These are phyloP conservation scores for Citrullus colocynthis DNA, from an alignment of 306 rosid genomes.

Conservation along the genomic window DNA sequence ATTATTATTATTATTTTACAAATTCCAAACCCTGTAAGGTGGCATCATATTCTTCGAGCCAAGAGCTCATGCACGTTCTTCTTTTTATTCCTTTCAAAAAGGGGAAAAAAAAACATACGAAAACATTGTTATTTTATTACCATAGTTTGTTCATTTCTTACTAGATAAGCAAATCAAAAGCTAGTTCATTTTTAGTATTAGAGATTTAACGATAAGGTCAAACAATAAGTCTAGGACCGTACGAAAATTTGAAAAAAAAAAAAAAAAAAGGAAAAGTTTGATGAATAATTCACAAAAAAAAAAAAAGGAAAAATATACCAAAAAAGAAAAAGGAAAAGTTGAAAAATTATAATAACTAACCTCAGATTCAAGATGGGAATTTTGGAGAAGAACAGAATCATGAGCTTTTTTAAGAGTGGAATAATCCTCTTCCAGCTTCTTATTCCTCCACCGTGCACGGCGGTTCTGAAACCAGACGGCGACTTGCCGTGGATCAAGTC, in stretches of 20 bases:
- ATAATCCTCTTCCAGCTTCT: conserved; percentile 75
- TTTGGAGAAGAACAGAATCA: conserved; percentile 40
- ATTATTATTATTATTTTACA: not conserved
- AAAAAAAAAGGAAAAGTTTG: not conserved
- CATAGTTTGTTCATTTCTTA: not conserved
- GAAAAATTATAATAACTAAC: conserved; percentile 15
- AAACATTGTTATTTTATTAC: not conserved
- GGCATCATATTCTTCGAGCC: conserved; percentile 46
- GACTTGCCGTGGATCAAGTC: conserved; percentile 85
- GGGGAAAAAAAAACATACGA: not conserved
- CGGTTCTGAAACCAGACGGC: conserved; percentile 97
- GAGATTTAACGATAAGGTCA: not conserved
- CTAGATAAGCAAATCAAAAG: not conserved
- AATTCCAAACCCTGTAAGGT: conserved; percentile 15
- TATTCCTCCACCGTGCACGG: conserved; percentile 94
- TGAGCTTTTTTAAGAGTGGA: conserved; percentile 39
- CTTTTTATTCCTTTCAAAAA: not conserved
- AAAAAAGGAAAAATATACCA: not conserved
- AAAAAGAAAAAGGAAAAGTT: too few species aligned
- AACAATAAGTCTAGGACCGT: not conserved
- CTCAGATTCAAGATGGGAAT: conserved; percentile 64
- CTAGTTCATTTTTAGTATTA: not conserved
- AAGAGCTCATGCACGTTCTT: conserved; percentile 45
- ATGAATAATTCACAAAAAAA: not conserved
- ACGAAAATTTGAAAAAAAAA: not conserved